Evolutionary conservation across 768 basidiomycete genomes (phyloP), one percentile per base, ranked within the genome.

Genomic region (Tulasnella sp.): DNA sequence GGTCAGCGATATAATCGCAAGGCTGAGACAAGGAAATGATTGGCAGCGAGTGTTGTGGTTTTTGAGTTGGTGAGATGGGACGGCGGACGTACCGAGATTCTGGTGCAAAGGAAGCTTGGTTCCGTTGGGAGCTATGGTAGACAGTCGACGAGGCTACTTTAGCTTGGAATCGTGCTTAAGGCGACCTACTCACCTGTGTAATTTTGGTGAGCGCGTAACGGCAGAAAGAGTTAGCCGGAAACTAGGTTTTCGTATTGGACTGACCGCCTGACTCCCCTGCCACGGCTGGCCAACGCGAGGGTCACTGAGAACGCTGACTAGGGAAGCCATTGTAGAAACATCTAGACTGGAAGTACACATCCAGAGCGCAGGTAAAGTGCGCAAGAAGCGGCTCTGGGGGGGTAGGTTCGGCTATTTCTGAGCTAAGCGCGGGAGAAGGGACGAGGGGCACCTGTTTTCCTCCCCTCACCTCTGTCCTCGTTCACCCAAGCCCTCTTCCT

Each of bases 171-270:
- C 62, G 62, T 68, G 62, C 62, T 68, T 18, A 68, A 34, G 31
- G 62, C 62, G 27, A 5, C 62, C 62, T 36, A 14, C 1, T 68
- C 27, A 1, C 16, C 34, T 44, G 62, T 68, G 62, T 68, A 68
- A 68, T 31, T 27, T 31, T 14, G 62, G 27, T 8, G n/a, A n/a
- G 56, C n/a, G 62, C 34, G 34, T 68, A 68, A n/a, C 62, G 62
- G 62, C 62, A 68, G 62, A 27, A 68, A 68, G 27, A 68, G 62
- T 68, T 68, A 68, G 62, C 62, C 62, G 62, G 62, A 68, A 68
- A 68, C 24, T 36, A 68, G 62, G 62, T 31, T 68, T 68, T 36
- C 31, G 62, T 68, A 31, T 34, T 68, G 16, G 31, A 68, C 62
- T 68, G 62, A 68, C 24, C n/a, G 52, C 8, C 24, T 52, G 52